Conservation (phyloP, 495 filamentous ascomycete genomes). For the Aspergillus saccharolyticus region DNA sequence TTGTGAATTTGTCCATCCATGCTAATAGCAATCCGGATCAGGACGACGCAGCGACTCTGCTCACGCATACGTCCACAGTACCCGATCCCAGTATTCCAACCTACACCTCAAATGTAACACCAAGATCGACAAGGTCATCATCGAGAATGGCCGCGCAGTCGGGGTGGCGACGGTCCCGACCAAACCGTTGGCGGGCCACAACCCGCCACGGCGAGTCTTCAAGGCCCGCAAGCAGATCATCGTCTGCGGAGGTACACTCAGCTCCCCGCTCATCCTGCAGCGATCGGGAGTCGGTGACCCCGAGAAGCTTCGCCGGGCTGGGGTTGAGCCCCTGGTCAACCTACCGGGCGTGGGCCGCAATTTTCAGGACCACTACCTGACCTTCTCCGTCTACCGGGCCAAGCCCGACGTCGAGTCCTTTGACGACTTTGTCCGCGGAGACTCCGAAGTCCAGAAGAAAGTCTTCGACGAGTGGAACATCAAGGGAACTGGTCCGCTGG, state of each 20-base stretch:
- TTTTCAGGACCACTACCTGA: conserved; percentile 84
- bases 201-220: conserved; percentile 52
- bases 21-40: conserved; percentile 9
- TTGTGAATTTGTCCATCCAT: background rate
- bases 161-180: conserved; percentile 55
- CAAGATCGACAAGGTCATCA: conserved; percentile 76
- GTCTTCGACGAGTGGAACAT: conserved; percentile 72
- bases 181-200: conserved; percentile 45
- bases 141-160: conserved; percentile 64
- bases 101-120: conserved; percentile 73
- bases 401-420: conserved; percentile 76
- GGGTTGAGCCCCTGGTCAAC: conserved; percentile 67
- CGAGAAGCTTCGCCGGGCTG: conserved; percentile 64
- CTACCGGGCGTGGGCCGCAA: conserved; percentile 79
- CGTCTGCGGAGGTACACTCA: conserved; percentile 73
- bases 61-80: conserved; percentile 70
- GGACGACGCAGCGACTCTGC: conserved; percentile 60
- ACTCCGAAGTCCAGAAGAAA: conserved; percentile 62
- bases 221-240: conserved; percentile 73
- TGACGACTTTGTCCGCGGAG: conserved; percentile 74
- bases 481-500: conserved; percentile 72
- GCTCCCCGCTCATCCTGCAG: conserved; percentile 73
- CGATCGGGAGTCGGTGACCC: conserved; percentile 66
- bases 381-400: conserved; percentile 68
- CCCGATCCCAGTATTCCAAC: conserved; percentile 60